Evolutionary conservation across 2,329 filamentous ascomycete genomes (phyloP).

Genomic region (Fusarium continuum): DNA sequence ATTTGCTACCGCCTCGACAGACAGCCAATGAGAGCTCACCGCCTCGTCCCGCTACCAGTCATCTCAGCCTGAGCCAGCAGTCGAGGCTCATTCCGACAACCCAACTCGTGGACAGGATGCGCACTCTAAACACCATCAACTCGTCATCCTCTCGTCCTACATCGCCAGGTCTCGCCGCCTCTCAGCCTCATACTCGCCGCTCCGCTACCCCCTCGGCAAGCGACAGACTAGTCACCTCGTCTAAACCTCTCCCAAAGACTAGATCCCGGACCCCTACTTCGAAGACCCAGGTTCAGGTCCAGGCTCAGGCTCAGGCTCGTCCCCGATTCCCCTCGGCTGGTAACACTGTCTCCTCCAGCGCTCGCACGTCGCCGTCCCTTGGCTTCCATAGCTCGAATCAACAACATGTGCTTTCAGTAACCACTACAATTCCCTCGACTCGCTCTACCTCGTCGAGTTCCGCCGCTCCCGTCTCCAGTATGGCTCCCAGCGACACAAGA

Average conservation of each 20-base stretch:
- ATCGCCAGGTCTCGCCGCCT: conserved; percentile 15
- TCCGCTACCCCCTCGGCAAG: conserved; percentile 16
- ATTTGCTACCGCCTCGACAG: conserved; percentile 21
- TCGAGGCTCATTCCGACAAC: conserved; percentile 23
- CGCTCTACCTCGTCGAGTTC: conserved; percentile 42
- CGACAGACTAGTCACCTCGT: conserved; percentile 24
- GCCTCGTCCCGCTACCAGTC: conserved; percentile 21
- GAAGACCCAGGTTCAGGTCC: conserved; percentile 5
- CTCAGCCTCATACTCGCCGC: conserved; percentile 24
- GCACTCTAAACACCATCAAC: conserved; percentile 44
- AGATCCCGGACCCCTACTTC: conserved; percentile 25
- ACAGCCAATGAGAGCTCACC: conserved; percentile 36
- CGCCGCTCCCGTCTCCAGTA: conserved; percentile 38
- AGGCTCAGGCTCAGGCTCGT: conserved; percentile 29
- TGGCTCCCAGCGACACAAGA: conserved; percentile 62
- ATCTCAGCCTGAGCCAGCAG: conserved; percentile 29
- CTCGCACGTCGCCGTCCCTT: conserved; percentile 31
- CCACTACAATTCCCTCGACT: conserved; percentile 43
- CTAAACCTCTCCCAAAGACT: conserved; percentile 31
- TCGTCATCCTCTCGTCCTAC: conserved; percentile 37
- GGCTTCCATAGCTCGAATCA: conserved; percentile 36
- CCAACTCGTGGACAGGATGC: conserved; percentile 40
- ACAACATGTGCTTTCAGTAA: conserved; percentile 47
- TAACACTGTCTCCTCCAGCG: conserved; percentile 32
- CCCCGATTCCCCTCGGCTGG: conserved; percentile 37